Evolutionary conservation across 805 yeast species (phyloP), one percentile per base, ranked within the genome.

Genomic region (Metschnikowia shivogae): DNA sequence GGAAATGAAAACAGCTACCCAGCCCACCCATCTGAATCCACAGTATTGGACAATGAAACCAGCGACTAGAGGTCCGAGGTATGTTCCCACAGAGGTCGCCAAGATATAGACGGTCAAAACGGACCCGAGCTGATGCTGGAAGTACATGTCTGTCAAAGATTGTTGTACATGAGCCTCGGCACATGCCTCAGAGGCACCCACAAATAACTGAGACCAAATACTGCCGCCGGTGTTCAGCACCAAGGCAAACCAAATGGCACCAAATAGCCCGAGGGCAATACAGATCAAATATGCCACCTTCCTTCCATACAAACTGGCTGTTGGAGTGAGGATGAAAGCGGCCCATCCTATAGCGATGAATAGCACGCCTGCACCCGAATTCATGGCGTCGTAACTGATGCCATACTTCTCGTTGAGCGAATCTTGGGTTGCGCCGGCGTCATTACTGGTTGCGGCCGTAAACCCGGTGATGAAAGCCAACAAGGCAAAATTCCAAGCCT

Each of bases 1-100:
- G 39, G 73, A 72, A 38, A 80, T 73, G 39, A 65, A 57, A 34
- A 81, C 89, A 9, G 84, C 80, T 45, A 82, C 73, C 64, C 86
- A 84, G 29, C 89, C 89, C 6, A 85, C 87, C 95, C 95, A 87
- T 56, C 85, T 71, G 67, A 86, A 87, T n/a, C 79, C 74, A 24
- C 76, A 70, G 36, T 74, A 65, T 36, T 78, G 73, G 7, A 81
- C 76, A 51, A 85, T 78, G 54, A 81, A 80, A n/a, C 89, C 89
- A 14, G 89, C 90, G 51, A 85, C 74, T 43, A 87, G 65, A 1
- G 95, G 95, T 2, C 93, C 92, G 48, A 86, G 65, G 59, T 82
- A 86, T 1, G 90, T 83, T 44, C 93, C 92, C 11, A 82, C 76
- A 29, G 89, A 81, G 4, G 89, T 81, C 22, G 87, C 82, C 65